Evolutionary conservation across 2,329 filamentous ascomycete species (phyloP).

Genomic region (Aspergillus melleus): DNA sequence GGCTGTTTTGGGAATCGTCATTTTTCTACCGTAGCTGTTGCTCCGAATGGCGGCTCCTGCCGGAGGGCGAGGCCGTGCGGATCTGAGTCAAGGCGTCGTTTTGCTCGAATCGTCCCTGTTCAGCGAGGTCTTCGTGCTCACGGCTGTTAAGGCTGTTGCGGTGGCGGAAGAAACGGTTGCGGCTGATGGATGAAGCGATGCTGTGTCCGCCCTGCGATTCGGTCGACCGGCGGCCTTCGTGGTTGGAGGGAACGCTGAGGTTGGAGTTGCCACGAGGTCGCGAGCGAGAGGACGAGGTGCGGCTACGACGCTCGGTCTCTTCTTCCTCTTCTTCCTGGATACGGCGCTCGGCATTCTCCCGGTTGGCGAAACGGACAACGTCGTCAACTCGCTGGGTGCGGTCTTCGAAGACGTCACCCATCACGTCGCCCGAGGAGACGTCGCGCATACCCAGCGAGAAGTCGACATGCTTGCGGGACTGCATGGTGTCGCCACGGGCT

Average conservation of each 20-base stretch:
- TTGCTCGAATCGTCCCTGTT: conserved; percentile 47
- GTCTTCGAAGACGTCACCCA: conserved; percentile 66
- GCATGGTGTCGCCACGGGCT: conserved; percentile 57
- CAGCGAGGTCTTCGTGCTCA: conserved; percentile 44
- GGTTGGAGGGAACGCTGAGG: conserved; percentile 22
- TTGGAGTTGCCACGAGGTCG: conserved; percentile 25
- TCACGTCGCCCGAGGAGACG: conserved; percentile 58
- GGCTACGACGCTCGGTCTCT: conserved; percentile 30
- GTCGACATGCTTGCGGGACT: conserved; percentile 65
- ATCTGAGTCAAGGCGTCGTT: conserved; percentile 9
- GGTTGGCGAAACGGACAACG: conserved; percentile 40
- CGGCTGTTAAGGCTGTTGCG: conserved; percentile 27
- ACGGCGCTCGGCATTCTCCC: conserved; percentile 41
- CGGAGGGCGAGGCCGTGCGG: conserved; percentile 14
- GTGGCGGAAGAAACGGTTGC: conserved; percentile 64
- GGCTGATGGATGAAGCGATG: conserved; percentile 45
- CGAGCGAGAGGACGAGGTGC: conserved; percentile 24
- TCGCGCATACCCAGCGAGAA: conserved; percentile 69
- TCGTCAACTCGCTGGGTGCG: conserved; percentile 45
- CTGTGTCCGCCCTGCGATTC: conserved; percentile 33
- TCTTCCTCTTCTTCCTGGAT: conserved; percentile 39
- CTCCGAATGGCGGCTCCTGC: not conserved
- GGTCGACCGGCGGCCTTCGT: conserved; percentile 27
- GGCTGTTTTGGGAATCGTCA: not conserved
- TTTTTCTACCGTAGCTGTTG: not conserved